Conservation (phyloP, 768 basidiomycete species). For the Cystofilobasidium capitatum region DNA sequence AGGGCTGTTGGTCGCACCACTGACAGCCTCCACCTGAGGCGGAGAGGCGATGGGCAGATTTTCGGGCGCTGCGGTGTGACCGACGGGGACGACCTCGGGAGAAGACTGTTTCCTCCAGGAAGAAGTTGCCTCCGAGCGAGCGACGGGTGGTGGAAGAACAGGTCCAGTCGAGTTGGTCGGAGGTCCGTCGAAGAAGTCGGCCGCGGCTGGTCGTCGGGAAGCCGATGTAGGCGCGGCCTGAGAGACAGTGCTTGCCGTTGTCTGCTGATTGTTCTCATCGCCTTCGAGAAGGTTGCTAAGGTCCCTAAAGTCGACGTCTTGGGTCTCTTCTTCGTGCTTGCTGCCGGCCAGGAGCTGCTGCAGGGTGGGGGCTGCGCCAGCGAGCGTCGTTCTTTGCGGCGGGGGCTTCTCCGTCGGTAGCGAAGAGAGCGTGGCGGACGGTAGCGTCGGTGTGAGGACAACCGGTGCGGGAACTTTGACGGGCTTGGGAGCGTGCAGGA, state of each 20-base stretch:
- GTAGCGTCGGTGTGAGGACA: neutral
- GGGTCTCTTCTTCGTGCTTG: neutral
- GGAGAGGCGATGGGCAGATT: neutral
- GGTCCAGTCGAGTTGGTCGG: neutral
- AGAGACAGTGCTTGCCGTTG: neutral
- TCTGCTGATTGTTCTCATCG: neutral
- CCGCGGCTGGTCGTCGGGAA: constrained; percentile 5
- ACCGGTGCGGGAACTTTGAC: neutral
- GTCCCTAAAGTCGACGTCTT: constrained; percentile 21
- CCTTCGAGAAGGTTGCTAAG: neutral
- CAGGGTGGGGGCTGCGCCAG: neutral
- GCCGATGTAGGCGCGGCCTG: neutral
- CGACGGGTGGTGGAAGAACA: neutral
- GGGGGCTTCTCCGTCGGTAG: neutral
- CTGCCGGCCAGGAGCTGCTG: neutral
- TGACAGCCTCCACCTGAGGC: neutral
- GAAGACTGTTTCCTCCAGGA: neutral
- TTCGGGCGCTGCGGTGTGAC: neutral
- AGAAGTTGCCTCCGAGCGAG: neutral
- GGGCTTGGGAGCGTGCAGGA: neutral
- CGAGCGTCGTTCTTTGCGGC: too few relatives aligned
- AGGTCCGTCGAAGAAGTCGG: constrained; percentile 18
- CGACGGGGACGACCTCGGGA: neutral
- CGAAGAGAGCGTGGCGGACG: neutral
- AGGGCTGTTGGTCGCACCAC: too few relatives aligned